Evolutionary conservation across 1,139 yeast species (phyloP), one percentile per base, ranked within the genome.

Genomic region (Nakaseomyces kungkrabaensis): DNA sequence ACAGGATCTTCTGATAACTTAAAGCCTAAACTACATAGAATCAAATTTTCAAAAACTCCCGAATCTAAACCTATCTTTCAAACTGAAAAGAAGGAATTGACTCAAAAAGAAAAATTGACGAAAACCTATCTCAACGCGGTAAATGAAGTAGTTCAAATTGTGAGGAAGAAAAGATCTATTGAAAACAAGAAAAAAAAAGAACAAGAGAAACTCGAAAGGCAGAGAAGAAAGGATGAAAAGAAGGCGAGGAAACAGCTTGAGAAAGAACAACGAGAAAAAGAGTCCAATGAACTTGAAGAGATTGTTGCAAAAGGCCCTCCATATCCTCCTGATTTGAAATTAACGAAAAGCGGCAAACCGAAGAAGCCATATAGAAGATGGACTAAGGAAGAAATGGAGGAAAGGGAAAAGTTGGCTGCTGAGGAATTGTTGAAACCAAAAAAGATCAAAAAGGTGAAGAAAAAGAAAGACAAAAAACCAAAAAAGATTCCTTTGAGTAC

Each of bases 281-380:
- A 63, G 40, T 52, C 57, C 44, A 60, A 57, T 41, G 65, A 63
- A 51, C 52, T 65, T 9, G 62, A 59, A 45, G 62, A 54, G 22
- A 60, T 66, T 32, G 68, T 66, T 5, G 61, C 66, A 2, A 59
- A 51, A 29, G 69, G 69, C 1, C 68, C 69, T 5, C 69, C 69
- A 11, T 66, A 65, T 52, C 69, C 69, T 13, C 50, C 57, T 4
- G 66, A 62, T 49, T 48, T 66, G 42, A 56, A 65, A 43, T 47
- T 66, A 22, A 65, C 67, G 1, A 63, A 63, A 50, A 57, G 61
- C 43, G 69, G 69, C n/a, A 56, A 54, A 40, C 69, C 69, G 11
- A 65, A 62, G 46, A 62, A 59, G 43, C 69, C 69, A 1, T 63
- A 61, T 44, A 59, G 68, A 50, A 56, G 67, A 50, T 59, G 60